Evolutionary conservation across 192 early-diverging fungal species (phyloP), one percentile per base, ranked within the genome.

Genomic region (Backusella macrospora): DNA sequence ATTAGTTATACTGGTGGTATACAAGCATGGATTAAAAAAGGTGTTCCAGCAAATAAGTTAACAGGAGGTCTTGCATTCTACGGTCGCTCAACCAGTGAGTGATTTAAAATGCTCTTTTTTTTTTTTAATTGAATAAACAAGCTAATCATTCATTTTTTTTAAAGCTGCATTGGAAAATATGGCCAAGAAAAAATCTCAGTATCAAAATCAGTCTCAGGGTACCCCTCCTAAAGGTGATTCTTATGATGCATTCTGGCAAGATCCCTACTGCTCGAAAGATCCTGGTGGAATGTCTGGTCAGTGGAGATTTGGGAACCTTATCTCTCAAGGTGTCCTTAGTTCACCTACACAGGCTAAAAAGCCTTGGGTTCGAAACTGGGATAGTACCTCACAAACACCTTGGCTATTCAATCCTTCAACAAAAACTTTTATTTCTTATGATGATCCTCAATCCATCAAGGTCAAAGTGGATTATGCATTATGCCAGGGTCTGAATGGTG

Each of bases 371-470:
- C 83, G 88, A 21, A 80, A 86, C 67, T 92, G 87, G 85, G 92
- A 94, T 48, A 34, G 78, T 4, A 80, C 77, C 9, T 86, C 86
- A 1, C 76, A 86, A 29, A 92, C 92, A 0, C 93, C 94, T 12
- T 93, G 91, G 90, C 47, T 95, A 43, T 93, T 87, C 78, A 92
- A 92, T 66, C 76, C 81, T 2, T 71, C 72, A 0, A 90, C 83
- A 5, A 84, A 69, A 29, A 76, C 81, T 40, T 92, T 90, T 76
- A 86, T 94, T 55, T 90, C 91, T 0, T 94, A 93, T 74, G 91
- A 93, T 73, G 89, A 92, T 63, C 82, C 84, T 44, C 62, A 81
- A 15, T 90, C 89, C 10, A 67, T 94, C 47, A 76, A 66, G 44
- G 65, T 79, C 43, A 92, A 92, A 78, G 83, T 86, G 0, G 72